Evolutionary conservation across 129 eudicot genomes (phyloP).

Genomic region (Pseudognaphalium luteoalbum): DNA sequence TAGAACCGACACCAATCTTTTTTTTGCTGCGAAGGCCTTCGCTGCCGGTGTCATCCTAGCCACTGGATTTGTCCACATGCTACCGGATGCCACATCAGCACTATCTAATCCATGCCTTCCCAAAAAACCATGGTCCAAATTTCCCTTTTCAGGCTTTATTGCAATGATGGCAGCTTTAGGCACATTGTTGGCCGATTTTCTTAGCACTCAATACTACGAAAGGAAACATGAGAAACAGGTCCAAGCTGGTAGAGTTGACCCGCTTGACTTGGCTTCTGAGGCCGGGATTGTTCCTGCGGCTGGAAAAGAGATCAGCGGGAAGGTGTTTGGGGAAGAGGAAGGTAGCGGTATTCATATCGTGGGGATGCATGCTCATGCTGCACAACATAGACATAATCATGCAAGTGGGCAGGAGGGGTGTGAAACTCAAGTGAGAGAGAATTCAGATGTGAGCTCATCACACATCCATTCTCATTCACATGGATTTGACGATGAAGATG

Average conservation of each 20-base stretch:
- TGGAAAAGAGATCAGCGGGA: constrained; percentile 29
- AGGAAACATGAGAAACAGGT: constrained; percentile 66
- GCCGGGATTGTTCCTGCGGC: constrained; percentile 45
- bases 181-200: constrained; percentile 76
- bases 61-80: constrained; percentile 91
- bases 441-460: constrained; percentile 35
- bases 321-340: constrained; percentile 76
- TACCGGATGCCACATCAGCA: constrained; percentile 78
- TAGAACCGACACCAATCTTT: constrained; percentile 69
- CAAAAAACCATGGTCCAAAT: constrained; percentile 73
- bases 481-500: constrained; percentile 55
- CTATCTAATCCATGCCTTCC: constrained; percentile 69
- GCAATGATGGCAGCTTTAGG: constrained; percentile 85
- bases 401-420: constrained; percentile 66
- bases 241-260: constrained; percentile 39
- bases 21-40: constrained; percentile 80
- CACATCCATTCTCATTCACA: constrained; percentile 43
- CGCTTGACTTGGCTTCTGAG: constrained; percentile 41
- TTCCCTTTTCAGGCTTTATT: constrained; percentile 81
- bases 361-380: constrained; percentile 94
- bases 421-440: constrained; percentile 43
- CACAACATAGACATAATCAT: constrained; percentile 87
- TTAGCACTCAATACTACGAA: constrained; percentile 85
- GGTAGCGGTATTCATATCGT: constrained; percentile 84
- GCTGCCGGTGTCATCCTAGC: constrained; percentile 96